Conservation (phyloP, 495 filamentous ascomycete species). For the Pyronema omphalodes region DNA sequence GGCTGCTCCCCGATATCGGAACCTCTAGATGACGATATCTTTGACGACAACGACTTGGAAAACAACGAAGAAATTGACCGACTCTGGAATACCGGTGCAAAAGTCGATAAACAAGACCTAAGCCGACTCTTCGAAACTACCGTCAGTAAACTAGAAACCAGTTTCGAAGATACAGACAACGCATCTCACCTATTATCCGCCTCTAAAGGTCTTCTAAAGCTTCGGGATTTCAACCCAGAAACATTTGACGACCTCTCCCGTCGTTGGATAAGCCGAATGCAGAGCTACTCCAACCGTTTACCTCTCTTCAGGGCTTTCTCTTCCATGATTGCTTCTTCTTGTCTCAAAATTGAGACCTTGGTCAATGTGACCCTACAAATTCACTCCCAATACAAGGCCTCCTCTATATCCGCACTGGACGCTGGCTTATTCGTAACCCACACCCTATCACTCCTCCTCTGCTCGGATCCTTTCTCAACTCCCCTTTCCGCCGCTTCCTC, state of each 20-base stretch:
- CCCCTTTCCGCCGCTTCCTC: neutral
- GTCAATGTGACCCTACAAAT: slow-evolving; percentile 9
- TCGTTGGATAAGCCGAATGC: slow-evolving; percentile 14
- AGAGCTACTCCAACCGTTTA: slow-evolving; percentile 5
- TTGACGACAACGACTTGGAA: slow-evolving; percentile 43
- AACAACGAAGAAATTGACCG: slow-evolving; percentile 68
- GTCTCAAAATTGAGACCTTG: slow-evolving; percentile 14
- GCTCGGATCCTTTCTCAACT: neutral
- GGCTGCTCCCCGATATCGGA: slow-evolving; percentile 63
- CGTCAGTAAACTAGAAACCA: slow-evolving; percentile 18
- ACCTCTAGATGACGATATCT: slow-evolving; percentile 43
- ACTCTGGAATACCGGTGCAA: slow-evolving; percentile 8
- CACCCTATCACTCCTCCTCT: slow-evolving; percentile 14
- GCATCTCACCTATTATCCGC: slow-evolving; percentile 8
- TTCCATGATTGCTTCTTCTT: slow-evolving; percentile 17
- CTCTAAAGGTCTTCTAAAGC: slow-evolving; percentile 16
- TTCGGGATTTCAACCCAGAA: slow-evolving; percentile 12
- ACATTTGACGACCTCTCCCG: slow-evolving; percentile 20
- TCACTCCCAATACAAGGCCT: neutral
- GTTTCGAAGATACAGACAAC: slow-evolving; percentile 13
- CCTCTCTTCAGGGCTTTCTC: slow-evolving; percentile 18
- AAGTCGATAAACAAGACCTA: slow-evolving; percentile 15
- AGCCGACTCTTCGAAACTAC: slow-evolving; percentile 23
- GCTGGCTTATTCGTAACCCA: slow-evolving; percentile 7
- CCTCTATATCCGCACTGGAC: neutral